phyloP scores from a whole-genome alignment of 768 basidiomycete species.

The Lenzites betulinus region DNA sequence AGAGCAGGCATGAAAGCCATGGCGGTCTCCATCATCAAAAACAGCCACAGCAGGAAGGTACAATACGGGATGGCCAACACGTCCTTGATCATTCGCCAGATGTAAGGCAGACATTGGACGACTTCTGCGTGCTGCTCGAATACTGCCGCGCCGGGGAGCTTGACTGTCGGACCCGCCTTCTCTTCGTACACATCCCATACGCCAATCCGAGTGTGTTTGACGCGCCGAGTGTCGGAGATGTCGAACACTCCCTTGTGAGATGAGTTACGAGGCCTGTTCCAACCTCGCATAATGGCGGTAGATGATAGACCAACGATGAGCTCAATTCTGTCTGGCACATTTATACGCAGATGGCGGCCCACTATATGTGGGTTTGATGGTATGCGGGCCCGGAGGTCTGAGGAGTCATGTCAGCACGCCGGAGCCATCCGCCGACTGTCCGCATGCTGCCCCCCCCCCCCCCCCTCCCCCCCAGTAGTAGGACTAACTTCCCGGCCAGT shows the following conservation, averaged over 20 bases:
- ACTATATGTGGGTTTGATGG: too few species aligned
- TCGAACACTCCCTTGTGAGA: neutral
- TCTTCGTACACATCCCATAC: neutral
- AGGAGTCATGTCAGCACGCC: too few species aligned
- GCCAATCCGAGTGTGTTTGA: neutral
- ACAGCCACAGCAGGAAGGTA: neutral
- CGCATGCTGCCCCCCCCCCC: too few species aligned
- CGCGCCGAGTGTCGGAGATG: neutral
- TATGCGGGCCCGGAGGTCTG: too few species aligned
- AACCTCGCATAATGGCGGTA: constrained; percentile 46
- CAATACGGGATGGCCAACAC: neutral
- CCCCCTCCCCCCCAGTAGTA: too few species aligned
- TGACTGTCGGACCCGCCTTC: neutral
- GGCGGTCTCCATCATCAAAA: neutral
- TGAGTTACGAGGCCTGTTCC: neutral
- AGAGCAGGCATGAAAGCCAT: neutral
- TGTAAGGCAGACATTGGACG: neutral
- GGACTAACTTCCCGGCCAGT: too few species aligned
- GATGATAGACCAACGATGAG: too few species aligned
- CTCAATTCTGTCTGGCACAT: too few species aligned
- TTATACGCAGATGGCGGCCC: too few species aligned
- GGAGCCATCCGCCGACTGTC: too few species aligned
- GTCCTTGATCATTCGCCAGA: neutral
- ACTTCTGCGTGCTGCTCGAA: neutral
- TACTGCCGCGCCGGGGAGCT: neutral